These are phyloP conservation scores for Scedosporium dehoogii DNA, from an alignment of 2,329 filamentous ascomycete species.

Conservation along the genomic window DNA sequence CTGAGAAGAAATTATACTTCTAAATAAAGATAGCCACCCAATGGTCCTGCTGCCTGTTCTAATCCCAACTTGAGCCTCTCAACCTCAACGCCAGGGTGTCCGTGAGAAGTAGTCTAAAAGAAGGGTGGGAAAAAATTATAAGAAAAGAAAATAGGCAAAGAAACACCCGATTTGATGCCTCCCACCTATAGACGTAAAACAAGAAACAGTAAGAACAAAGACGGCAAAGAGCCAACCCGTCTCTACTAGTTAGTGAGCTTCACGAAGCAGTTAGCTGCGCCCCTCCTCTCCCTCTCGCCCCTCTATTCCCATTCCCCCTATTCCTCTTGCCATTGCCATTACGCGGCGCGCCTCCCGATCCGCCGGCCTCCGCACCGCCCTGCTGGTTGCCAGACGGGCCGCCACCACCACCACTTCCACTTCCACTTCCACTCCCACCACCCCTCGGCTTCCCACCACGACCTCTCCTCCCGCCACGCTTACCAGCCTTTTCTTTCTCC, in stretches of 20 bases:
- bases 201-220: neutral
- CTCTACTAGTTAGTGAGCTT: neutral
- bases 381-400: neutral
- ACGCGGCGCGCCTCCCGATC: neutral
- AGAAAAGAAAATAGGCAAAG: no score
- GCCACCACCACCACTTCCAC: neutral
- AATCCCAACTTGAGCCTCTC: neutral
- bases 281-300: neutral
- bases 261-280: neutral
- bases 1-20: no score
- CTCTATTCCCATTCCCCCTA: neutral
- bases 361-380: neutral
- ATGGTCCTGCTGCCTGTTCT: neutral
- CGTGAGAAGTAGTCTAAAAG: neutral
- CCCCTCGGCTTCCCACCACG: neutral
- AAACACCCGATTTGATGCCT: neutral
- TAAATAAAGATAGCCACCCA: neutral
- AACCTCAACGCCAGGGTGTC: neutral
- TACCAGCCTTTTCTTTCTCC: constrained; percentile 26
- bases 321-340: neutral
- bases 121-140: neutral
- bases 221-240: neutral
- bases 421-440: neutral
- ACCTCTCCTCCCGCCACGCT: neutral
- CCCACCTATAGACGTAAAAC: neutral